Percentiles rank a stretch among this genome's conserved stretches.
Conservation (phyloP, 169 alveolate species). For the Plasmodium gallinaceum region DNA sequence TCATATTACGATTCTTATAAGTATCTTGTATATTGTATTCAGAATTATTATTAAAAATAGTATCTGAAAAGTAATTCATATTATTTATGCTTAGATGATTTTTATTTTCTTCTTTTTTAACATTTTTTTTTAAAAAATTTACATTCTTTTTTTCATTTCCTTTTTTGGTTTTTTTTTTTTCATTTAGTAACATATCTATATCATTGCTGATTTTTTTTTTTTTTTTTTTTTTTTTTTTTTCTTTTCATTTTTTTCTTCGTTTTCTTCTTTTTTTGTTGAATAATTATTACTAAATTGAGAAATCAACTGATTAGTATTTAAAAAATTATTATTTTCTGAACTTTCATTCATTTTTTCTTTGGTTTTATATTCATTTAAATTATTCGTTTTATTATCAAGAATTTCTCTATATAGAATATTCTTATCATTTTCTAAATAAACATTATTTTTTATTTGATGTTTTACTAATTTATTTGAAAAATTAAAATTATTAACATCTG, state of each 20-base stretch:
- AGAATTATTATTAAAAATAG: not conserved
- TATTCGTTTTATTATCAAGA: not conserved
- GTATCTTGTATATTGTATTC: not conserved
- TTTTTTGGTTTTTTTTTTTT: conserved; percentile 22
- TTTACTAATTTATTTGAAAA: not conserved
- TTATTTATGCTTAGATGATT: not conserved
- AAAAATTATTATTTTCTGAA: too few relatives aligned
- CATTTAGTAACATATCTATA: not conserved
- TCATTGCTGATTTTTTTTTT: not conserved
- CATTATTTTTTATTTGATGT: too few relatives aligned
- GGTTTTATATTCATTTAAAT: not conserved
- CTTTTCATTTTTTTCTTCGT: not conserved
- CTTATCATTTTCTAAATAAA: not conserved
- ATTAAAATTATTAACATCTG: not conserved
- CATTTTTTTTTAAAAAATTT: conserved; percentile 12
- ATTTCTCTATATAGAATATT: not conserved
- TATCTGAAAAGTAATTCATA: not conserved
- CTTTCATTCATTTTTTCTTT: too few relatives aligned
- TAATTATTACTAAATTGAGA: not conserved
- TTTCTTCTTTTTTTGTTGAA: not conserved
- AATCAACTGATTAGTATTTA: too few relatives aligned
- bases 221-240: not conserved
- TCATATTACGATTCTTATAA: not conserved
- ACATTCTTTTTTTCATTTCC: conserved; percentile 4
- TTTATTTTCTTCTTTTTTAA: conserved; percentile 11